Evolutionary conservation across 805 yeast species (phyloP), one percentile per base, ranked within the genome.

Genomic region (Candida schatavii): DNA sequence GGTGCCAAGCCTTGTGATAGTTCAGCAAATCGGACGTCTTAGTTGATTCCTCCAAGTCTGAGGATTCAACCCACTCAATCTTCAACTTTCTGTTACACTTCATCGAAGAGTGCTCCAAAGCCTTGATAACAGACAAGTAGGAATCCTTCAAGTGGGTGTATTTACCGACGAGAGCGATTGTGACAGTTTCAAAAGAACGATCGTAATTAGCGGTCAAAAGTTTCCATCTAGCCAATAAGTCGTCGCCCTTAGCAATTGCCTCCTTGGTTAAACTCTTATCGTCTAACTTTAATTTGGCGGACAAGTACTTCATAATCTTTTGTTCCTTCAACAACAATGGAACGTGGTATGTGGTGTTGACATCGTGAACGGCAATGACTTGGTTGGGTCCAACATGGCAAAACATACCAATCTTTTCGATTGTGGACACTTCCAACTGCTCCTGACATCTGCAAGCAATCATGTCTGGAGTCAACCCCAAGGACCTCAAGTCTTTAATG

Each of bases 331-430:
- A 77, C 61, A 93, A 74, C 50, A 93, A 74, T 36, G 99, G 99
- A 55, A 93, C 98, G 62, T 93, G 99, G 66, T 93, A 93, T 36
- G 98, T 91, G 10, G 97, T 88, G 72, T 86, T 87, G 54, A 93
- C 95, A 66, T 93, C 99, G 60, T 90, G 96, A 42, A 93, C 96
- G 38, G 95, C 97, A 52, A 93, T 77, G 37, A 93, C 98, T 73
- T 95, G 98, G 44, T 91, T 89, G n/a, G 95, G 87, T 23, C 97
- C 97, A 53, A 93, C 99, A 61, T 93, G 98, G 67, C 98, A 91
- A 71, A 93, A 93, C 98, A 93, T 93, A 45, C 97, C 93, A 59
- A 93, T 91, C 70, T 93, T 93, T 50, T 86, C 91, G 59, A 85
- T 87, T n/a, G 97, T 89, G 50, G 89, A 81, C 44, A 69, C 68